These are phyloP conservation scores for Trichoderma harzianum DNA, from an alignment of 2,329 filamentous ascomycete species.

Conservation along the genomic window DNA sequence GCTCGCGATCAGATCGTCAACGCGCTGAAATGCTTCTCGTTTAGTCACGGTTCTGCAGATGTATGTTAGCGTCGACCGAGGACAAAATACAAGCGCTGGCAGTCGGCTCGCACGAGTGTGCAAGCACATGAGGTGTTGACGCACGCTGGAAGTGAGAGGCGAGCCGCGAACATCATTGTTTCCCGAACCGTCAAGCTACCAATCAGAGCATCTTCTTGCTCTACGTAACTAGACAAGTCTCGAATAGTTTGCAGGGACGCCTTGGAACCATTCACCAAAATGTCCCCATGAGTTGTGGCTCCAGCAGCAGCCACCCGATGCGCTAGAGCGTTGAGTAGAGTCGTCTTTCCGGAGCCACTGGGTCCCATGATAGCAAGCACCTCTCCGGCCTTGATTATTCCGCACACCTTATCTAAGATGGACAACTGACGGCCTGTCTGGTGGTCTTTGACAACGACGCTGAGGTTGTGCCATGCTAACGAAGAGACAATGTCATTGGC, in stretches of 20 bases:
- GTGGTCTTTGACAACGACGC: neutral
- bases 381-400: slow-evolving; percentile 49
- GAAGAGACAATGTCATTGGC: neutral
- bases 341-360: slow-evolving; percentile 72
- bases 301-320: slow-evolving; percentile 31
- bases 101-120: neutral
- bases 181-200: slow-evolving; percentile 77
- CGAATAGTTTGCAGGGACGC: slow-evolving; percentile 56
- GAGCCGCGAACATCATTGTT: slow-evolving; percentile 62
- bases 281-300: slow-evolving; percentile 41
- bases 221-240: slow-evolving; percentile 71
- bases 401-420: neutral
- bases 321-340: slow-evolving; percentile 75
- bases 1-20: slow-evolving; percentile 63
- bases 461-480: neutral
- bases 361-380: slow-evolving; percentile 81
- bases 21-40: slow-evolving; percentile 58
- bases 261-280: slow-evolving; percentile 58
- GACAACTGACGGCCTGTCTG: neutral
- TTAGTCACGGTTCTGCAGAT: slow-evolving; percentile 29
- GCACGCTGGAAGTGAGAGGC: slow-evolving; percentile 23
- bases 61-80: neutral
- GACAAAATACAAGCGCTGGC: neutral
- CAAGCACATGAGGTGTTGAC: slow-evolving; percentile 10
- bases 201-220: slow-evolving; percentile 83